Evolutionary conservation across 768 basidiomycete species (phyloP).

Genomic region (Panaeolus papilionaceus): DNA sequence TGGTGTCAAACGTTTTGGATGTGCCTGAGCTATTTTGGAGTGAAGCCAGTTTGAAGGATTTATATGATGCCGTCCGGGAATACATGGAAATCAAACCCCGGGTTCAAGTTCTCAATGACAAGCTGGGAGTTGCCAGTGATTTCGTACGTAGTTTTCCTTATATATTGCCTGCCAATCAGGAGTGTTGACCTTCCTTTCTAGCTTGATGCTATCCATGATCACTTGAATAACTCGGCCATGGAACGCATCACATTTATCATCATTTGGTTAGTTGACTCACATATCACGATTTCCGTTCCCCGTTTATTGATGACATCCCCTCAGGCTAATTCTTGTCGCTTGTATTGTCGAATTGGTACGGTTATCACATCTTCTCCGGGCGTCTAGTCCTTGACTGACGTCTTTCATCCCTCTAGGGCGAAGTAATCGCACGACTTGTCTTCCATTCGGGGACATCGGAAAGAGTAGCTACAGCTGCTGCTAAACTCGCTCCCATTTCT

Average conservation of each 20-base stretch:
- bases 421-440: constrained; percentile 77
- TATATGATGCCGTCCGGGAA: constrained; percentile 93
- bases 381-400: neutral
- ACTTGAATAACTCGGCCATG: constrained; percentile 89
- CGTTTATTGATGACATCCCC: constrained; percentile 26
- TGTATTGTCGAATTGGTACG: constrained; percentile 86
- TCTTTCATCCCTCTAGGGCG: constrained; percentile 56
- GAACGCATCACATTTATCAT: constrained; percentile 78
- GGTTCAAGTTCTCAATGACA: constrained; percentile 88
- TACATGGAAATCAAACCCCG: constrained; percentile 92
- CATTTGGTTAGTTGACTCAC: constrained; percentile 47
- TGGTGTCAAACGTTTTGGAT: constrained; percentile 93
- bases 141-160: constrained; percentile 60
- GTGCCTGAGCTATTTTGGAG: constrained; percentile 96
- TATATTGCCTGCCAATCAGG: neutral
- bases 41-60: constrained; percentile 85
- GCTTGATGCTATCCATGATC: constrained; percentile 93
- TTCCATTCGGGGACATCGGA: constrained; percentile 62
- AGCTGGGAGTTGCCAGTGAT: constrained; percentile 85
- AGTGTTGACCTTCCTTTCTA: constrained; percentile 34
- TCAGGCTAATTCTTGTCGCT: constrained; percentile 87
- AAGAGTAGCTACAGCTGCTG: constrained; percentile 9
- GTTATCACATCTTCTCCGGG: constrained; percentile 20
- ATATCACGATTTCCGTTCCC: constrained; percentile 26
- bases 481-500: constrained; percentile 28